Base-by-base conservation (phyloP, 2,329 filamentous ascomycete species). In the Fusarium anguioides region DNA sequence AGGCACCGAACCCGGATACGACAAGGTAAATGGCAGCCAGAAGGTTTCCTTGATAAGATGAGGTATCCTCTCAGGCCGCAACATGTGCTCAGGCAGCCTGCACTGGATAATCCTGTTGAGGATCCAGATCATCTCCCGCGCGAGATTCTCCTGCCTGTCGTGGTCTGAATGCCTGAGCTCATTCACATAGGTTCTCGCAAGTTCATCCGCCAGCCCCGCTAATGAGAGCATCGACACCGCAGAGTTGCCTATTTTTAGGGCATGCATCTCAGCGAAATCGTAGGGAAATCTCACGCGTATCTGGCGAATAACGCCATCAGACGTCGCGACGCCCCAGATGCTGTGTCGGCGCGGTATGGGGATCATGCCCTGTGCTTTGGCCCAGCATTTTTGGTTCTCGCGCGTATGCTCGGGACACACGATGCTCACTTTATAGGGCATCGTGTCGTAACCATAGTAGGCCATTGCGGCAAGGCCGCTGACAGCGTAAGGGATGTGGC, bases 401-500 rank as follows among this genome's bases (percentile, higher is more conserved):
- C 68, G 73, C 8, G 76, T 75, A 14, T 76, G 64, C 8, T 64
- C 58, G 0, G 82, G 80, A 60, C 80, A 84, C 20, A 82, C 42
- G 51, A 86, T 75, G 39, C 73, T 80, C 18, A 85, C 66, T 42
- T 77, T 71, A 7, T 66, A 64, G 0, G 77, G 76, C 8, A 41
- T 54, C 8, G 75, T 71, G 9, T 57, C 61, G 6, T 68, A 80
- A 44, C 82, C 83, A 75, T 83, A 81, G 44, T 81, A 77, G 5
- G 75, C 69, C 60, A 86, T 75, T 14, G 82, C 83, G 1, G 78
- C 77, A 21, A 78, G 75, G 21, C 84, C 84, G 65, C 75, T 78
- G 39, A 87, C 77, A 12, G 80, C 80, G 70, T 84, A 86, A 20
- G 77, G 79, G 2, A 83, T 76, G 69, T 83, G 80, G 18, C 70